These are phyloP conservation scores for Madurella mycetomatis DNA, from an alignment of 2,329 filamentous ascomycete species.

Conservation along the genomic window DNA sequence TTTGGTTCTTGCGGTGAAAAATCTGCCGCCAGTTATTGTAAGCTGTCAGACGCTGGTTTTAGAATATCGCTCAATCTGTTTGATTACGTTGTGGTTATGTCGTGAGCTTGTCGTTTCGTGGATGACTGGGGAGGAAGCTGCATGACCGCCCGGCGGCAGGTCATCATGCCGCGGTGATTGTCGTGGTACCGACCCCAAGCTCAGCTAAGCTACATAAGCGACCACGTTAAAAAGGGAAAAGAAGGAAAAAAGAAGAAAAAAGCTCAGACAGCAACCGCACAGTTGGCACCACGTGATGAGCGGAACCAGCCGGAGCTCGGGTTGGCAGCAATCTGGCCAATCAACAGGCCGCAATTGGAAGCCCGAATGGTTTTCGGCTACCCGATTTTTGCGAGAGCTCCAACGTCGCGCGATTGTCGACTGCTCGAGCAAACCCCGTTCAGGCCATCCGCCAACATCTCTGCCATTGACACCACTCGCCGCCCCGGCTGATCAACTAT, in stretches of 20 bases:
- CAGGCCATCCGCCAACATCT: slow-evolving; percentile 27
- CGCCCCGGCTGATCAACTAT: slow-evolving; percentile 46
- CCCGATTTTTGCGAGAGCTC: slow-evolving; percentile 33
- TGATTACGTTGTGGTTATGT: neutral
- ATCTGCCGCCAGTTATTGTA: neutral
- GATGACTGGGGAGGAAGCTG: neutral
- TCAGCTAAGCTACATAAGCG: neutral
- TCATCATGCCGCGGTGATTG: neutral
- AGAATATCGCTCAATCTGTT: neutral
- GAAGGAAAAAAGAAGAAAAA: no score
- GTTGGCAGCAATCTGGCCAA: slow-evolving; percentile 16
- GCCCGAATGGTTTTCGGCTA: slow-evolving; percentile 67
- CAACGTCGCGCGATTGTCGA: slow-evolving; percentile 26
- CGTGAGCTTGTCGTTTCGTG: neutral
- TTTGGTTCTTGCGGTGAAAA: neutral
- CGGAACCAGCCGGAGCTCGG: slow-evolving; percentile 22
- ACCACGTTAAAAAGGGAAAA: neutral
- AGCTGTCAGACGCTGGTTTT: neutral
- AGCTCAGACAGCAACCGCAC: neutral
- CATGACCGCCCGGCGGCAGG: neutral
- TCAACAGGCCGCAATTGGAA: slow-evolving; percentile 22
- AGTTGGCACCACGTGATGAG: slow-evolving; percentile 17
- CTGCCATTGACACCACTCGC: slow-evolving; percentile 21
- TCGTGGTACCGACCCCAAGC: neutral
- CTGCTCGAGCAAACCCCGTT: slow-evolving; percentile 16